Base-by-base conservation (phyloP, 805 yeast genomes). In the Schwanniomyces vanrijiae region DNA sequence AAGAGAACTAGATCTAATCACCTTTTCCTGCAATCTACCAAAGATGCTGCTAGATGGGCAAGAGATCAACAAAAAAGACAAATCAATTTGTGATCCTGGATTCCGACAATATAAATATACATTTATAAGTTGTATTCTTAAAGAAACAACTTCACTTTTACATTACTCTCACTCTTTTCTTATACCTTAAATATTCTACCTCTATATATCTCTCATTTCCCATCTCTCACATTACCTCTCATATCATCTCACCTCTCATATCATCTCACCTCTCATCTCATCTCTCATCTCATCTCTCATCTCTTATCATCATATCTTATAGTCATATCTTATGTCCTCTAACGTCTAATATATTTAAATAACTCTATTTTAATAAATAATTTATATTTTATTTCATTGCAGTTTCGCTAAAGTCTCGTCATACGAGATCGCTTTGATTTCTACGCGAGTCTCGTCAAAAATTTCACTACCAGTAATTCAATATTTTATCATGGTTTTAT, bases 31-130 rank as follows among this genome's bases (percentile, higher is more conserved):
- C 81, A 80, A 56, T 70, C 77, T 46, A 90, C 97, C 10, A 83
- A 81, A 63, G 94, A 87, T 60, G 88, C 96, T n/a, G 97, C 97
- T 7, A 82, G 91, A 69, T 94, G 98, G 98, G 97, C 99, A 13
- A 81, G 94, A 56, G 96, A 88, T 59, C 96, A 85, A 69, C 88
- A 81, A 63, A 81, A 80, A 66, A 70, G 72, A 49, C 75, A 70
- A 51, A 28, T 55, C 40, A 42, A 25, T 19, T 41, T 44, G 22
- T 48, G 33, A 38, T 10, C 24, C n/a, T 31, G 20, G 35, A 31
- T 31, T 31, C 35, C 19, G 35, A 31, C 35, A 14, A 19, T 31
- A 16, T 31, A 31, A 31, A 31, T 26, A 26, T 26, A 38, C 34
- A 40, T 25, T 28, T 28, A 22, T 26, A 29, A 14, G 28, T 40